A percentile compares a stretch with the other conserved stretches of the same genome.
These are phyloP conservation scores for Diaporthe aspalathi DNA, from an alignment of 2,329 filamentous ascomycete species.

Conservation along the genomic window DNA sequence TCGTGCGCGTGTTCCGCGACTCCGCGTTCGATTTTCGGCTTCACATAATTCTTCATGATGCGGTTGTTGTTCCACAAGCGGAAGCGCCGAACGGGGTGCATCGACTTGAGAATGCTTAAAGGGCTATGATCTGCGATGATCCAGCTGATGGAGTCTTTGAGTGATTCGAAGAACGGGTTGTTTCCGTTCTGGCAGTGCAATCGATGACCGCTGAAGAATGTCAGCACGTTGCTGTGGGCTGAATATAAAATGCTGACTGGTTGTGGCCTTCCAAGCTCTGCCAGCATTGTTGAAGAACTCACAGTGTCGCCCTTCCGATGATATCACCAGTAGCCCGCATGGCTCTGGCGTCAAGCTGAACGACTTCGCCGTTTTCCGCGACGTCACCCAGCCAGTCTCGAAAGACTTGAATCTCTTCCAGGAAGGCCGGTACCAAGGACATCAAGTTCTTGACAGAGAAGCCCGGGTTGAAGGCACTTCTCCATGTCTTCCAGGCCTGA, in stretches of 20 bases:
- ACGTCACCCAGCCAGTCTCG: conserved; percentile 22
- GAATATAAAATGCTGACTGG: neutral
- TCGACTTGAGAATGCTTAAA: conserved; percentile 25
- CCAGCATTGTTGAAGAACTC: conserved; percentile 34
- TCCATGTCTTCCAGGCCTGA: conserved; percentile 51
- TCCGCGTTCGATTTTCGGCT: conserved; percentile 44
- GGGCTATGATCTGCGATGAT: conserved; percentile 35
- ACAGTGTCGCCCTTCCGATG: conserved; percentile 47
- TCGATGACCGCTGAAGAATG: conserved; percentile 33
- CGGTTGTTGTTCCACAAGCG: conserved; percentile 46
- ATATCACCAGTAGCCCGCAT: conserved; percentile 39
- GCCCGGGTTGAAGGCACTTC: conserved; percentile 52
- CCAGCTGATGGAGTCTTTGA: conserved; percentile 40
- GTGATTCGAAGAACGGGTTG: conserved; percentile 36
- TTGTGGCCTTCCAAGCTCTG: neutral
- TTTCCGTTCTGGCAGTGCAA: conserved; percentile 37
- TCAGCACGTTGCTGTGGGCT: neutral
- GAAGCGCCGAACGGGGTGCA: conserved; percentile 41
- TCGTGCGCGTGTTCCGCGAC: conserved; percentile 43
- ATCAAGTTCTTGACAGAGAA: conserved; percentile 52
- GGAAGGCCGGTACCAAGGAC: conserved; percentile 46
- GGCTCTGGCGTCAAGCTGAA: conserved; percentile 32
- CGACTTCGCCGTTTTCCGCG: conserved; percentile 8
- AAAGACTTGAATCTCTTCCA: conserved; percentile 38
- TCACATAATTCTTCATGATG: conserved; percentile 44